Base-by-base conservation (phyloP, 2,329 filamentous ascomycete species). In the Mycosphaerella arachidis region DNA sequence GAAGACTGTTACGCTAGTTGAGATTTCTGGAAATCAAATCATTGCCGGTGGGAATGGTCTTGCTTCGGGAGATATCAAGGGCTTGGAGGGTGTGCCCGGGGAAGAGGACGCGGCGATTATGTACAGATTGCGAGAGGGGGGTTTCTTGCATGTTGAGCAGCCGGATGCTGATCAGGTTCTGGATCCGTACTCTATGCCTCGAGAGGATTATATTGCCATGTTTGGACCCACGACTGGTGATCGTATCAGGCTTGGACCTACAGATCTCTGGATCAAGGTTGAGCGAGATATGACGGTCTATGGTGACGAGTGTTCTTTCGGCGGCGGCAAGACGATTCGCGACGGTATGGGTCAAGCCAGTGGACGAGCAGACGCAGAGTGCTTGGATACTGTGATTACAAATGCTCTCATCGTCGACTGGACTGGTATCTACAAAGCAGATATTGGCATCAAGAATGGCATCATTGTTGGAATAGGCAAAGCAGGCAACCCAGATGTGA, bases 301-400 rank as follows among this genome's bases (percentile, higher is more conserved):
- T 72, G 93, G 93, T 8, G 93, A 97, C 64, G 93, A 97, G 77
- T 97, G 92, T 74, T 89, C 92, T 65, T 97, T 97, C 75, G 93
- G 93, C 16, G 93, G 93, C 48, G 93, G 93, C 51, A 97, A 97
- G 81, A 94, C 91, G 40, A 78, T 97, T 60, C 84, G 93, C 62
- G 93, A 97, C 74, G 93, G 93, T 33, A 97, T 97, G 92, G 93
- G 92, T 3, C 92, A 97, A 78, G 90, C 92, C 5, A 88, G 87
- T 27, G 92, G 91, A 4, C 82, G 90, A 48, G 76, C 83, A 0
- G 88, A 93, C 68, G 79, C 81, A 2, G 86, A 92, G 27, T 86
- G 85, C 27, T 77, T 97, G 60, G 93, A 97, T 73, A 84, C 93
- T 51, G 90, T 96, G 27, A 85, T 97, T 61, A 91, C 87, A 1